Percentiles rank a stretch among this genome's conserved stretches.
Evolutionary conservation across 2,329 filamentous ascomycete species (phyloP).

Genomic region (Aspergillus caelatus): DNA sequence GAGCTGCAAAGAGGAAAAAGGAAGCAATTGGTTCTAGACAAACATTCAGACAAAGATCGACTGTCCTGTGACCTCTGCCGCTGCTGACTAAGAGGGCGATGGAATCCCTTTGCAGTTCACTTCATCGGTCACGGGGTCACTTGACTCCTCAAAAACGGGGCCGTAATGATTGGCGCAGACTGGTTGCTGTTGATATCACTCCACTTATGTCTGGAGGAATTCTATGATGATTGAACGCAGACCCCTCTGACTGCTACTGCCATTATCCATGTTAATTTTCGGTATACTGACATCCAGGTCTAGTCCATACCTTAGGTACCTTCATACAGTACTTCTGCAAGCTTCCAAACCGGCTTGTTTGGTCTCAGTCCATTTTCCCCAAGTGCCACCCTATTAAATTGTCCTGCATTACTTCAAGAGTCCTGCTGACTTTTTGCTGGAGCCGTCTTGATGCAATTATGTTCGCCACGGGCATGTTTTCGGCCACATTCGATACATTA

Average conservation of each 20-base stretch:
- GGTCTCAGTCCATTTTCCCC: conserved; percentile 3
- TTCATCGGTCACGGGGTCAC: conserved; percentile 23
- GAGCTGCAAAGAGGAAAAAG: not conserved
- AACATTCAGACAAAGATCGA: conserved; percentile 24
- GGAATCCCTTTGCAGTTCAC: conserved; percentile 15
- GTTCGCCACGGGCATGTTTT: conserved; percentile 33
- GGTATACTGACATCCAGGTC: conserved; percentile 10
- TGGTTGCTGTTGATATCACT: conserved; percentile 20
- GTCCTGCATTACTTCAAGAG: conserved; percentile 5
- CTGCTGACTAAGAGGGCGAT: conserved; percentile 22
- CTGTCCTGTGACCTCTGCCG: conserved; percentile 28
- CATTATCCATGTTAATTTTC: conserved; percentile 5
- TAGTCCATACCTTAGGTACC: not conserved
- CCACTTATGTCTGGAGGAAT: conserved; percentile 8
- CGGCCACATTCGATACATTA: conserved; percentile 6
- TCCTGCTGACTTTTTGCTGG: conserved; percentile 33
- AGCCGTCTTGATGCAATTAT: conserved; percentile 27
- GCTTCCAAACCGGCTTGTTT: not conserved
- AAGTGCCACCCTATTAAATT: not conserved
- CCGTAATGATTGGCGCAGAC: conserved; percentile 22
- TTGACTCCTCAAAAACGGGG: conserved; percentile 26
- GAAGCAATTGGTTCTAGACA: conserved; percentile 23
- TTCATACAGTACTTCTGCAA: conserved; percentile 1
- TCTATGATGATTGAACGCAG: conserved; percentile 5
- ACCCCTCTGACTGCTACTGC: not conserved